Conservation (phyloP, 805 yeast species). For the Wickerhamiella musiphila region DNA sequence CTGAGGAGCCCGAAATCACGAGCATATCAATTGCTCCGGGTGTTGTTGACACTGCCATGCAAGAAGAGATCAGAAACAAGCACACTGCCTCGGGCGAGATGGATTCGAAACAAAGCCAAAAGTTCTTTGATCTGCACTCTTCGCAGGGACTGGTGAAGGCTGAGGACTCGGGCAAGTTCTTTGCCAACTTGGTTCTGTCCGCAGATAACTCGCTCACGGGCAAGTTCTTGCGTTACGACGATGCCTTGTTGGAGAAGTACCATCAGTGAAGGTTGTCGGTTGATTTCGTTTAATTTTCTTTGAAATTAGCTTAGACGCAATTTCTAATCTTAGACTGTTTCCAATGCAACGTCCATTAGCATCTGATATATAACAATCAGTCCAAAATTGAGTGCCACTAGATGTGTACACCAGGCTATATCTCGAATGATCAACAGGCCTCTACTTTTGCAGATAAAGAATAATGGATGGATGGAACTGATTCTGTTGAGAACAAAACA, state of each 20-base stretch:
- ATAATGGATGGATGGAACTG: no score
- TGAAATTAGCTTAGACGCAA: no score
- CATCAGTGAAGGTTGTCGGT: no score
- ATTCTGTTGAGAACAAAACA: no score
- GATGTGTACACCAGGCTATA: no score
- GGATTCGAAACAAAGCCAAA: conserved; percentile 39
- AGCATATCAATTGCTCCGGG: conserved; percentile 82
- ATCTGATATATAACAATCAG: no score
- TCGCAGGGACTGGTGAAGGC: conserved; percentile 47
- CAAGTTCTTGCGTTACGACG: conserved; percentile 38
- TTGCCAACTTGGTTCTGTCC: conserved; percentile 51
- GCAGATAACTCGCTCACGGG: conserved; percentile 47
- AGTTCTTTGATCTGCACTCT: conserved; percentile 47
- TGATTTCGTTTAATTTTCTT: no score
- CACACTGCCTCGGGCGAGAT: conserved; percentile 34
- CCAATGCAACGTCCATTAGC: no score
- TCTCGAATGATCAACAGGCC: no score
- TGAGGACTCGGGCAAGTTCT: conserved; percentile 51
- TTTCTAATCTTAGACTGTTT: no score
- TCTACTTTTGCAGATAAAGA: no score
- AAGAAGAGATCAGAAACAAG: conserved; percentile 51
- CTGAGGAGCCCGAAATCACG: conserved; percentile 44
- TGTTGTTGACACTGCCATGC: conserved; percentile 86
- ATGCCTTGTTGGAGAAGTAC: conserved; percentile 7
- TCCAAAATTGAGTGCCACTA: no score